These are phyloP conservation scores for Kwoniella sp. DNA, from an alignment of 768 basidiomycete genomes.

Conservation along the genomic window DNA sequence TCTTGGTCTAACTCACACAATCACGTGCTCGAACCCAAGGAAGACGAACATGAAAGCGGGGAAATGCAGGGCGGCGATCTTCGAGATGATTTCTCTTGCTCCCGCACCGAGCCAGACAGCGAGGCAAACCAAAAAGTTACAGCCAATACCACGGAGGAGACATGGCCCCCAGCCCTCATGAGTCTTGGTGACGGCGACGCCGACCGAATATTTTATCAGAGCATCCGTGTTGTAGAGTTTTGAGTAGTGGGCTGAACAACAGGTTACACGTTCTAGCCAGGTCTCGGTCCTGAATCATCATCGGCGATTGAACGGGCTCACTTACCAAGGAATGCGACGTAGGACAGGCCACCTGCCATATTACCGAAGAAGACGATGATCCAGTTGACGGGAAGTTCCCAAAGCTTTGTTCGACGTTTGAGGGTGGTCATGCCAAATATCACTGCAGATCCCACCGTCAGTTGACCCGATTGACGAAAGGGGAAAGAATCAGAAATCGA, in stretches of 20 bases:
- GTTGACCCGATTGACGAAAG: too few species aligned
- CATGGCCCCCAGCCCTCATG: constrained; percentile 24
- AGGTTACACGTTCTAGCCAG: too few species aligned
- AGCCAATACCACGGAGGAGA: constrained; percentile 27
- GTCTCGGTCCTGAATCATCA: too few species aligned
- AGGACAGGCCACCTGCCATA: constrained; percentile 24
- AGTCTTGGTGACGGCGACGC: constrained; percentile 25
- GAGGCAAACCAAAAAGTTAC: constrained; percentile 32
- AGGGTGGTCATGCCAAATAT: constrained; percentile 29
- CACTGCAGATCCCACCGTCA: constrained; percentile 18
- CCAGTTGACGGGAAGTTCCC: constrained; percentile 32
- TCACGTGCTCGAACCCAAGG: constrained; percentile 33
- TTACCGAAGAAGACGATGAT: constrained; percentile 31
- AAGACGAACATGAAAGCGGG: constrained; percentile 31
- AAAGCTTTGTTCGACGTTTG: constrained; percentile 26
- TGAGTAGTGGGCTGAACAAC: constrained; percentile 18
- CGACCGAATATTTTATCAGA: constrained; percentile 21
- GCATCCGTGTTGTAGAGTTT: constrained; percentile 20
- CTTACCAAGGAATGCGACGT: constrained; percentile 29
- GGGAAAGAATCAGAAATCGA: too few species aligned
- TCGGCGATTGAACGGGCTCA: not conserved
- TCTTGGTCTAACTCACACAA: constrained; percentile 31
- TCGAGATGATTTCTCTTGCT: constrained; percentile 29
- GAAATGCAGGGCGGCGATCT: constrained; percentile 33
- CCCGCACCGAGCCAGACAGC: constrained; percentile 30